Evolutionary conservation across 2,329 filamentous ascomycete species (phyloP).

Genomic region (Xylariaceae sp.): DNA sequence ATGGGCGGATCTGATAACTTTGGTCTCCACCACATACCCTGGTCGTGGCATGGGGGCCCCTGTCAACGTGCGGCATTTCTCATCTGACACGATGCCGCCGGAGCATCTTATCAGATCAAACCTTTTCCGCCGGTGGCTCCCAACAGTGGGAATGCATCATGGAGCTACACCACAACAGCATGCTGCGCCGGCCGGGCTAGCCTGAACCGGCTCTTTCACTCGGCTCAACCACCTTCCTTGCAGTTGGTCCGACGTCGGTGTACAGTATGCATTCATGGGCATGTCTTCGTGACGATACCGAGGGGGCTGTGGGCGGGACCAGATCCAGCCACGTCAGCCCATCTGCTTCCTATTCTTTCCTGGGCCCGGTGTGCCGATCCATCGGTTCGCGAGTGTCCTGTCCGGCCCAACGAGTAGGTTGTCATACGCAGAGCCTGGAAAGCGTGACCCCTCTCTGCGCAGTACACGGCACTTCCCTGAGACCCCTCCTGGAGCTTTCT

Average conservation of each 20-base stretch:
- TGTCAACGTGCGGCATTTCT: conserved; percentile 6
- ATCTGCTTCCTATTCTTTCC: neutral
- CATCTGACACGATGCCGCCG: too few relatives aligned
- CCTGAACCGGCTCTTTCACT: neutral
- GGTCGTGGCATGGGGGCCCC: conserved; percentile 2
- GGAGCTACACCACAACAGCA: conserved; percentile 11
- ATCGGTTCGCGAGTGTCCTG: neutral
- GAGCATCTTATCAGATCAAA: conserved; percentile 8
- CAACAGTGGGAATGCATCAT: neutral
- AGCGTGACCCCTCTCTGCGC: too few relatives aligned
- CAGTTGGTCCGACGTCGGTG: too few relatives aligned
- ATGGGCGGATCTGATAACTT: conserved; percentile 23
- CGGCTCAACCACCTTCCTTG: neutral
- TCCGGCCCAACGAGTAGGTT: neutral
- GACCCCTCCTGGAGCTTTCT: too few relatives aligned
- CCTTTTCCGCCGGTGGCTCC: neutral
- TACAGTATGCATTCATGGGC: too few relatives aligned
- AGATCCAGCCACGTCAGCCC: neutral
- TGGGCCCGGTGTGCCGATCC: neutral
- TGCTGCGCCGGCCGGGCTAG: neutral
- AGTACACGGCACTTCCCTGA: too few relatives aligned
- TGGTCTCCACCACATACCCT: conserved; percentile 10
- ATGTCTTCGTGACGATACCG: neutral
- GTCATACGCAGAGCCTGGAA: too few relatives aligned
- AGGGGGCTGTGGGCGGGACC: neutral